Base-by-base conservation (phyloP, 495 filamentous ascomycete species). In the Antarctomyces pellizariae region DNA sequence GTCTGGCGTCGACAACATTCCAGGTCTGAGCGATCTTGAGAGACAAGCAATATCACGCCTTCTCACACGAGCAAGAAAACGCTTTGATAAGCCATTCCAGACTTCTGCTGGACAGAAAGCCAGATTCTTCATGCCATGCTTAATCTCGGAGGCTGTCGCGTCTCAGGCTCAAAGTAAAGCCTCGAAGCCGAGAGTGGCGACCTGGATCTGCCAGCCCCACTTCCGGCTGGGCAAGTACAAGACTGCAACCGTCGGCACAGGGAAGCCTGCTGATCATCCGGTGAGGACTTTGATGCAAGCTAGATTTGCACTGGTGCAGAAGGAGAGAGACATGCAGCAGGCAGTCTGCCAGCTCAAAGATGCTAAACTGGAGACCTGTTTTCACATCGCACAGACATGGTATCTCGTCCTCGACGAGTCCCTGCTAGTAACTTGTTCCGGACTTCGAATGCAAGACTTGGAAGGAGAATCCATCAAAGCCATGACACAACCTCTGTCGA, bases 341-440 rank as follows among this genome's bases (percentile, higher is more conserved):
- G 48, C 45, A 12, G 47, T 49, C 8, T 43, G 50, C 18, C 36
- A 47, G 16, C 33, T 41, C 19, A 32, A 32, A 7, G 35, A 37
- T 4, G 36, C 29, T 1, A 35, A 43, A 0, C 22, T 28, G 1
- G 39, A 39, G 7, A 13, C 33, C n/a, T 54, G 50, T 21, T 54
- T 52, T 29, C 47, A 54, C 26, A 38, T 54, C 16, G 29, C 48
- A 7, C 50, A 54, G 26, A 17, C 50, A 12, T 54, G 50, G 50
- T 46, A 38, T 30, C 26, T 52, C 10, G 31, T 50, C 4, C 21
- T 54, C 3, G 41, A 49, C 30, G 41, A 49, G 19, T 40, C 48
- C 51, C n/a, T n/a, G n/a, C n/a, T n/a, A n/a, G n/a, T n/a, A n/a
- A n/a, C n/a, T n/a, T n/a, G n/a, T n/a, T n/a, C n/a, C n/a, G n/a